Base-by-base conservation (phyloP, 148 eudicot species). In the Pouteria glomerata region DNA sequence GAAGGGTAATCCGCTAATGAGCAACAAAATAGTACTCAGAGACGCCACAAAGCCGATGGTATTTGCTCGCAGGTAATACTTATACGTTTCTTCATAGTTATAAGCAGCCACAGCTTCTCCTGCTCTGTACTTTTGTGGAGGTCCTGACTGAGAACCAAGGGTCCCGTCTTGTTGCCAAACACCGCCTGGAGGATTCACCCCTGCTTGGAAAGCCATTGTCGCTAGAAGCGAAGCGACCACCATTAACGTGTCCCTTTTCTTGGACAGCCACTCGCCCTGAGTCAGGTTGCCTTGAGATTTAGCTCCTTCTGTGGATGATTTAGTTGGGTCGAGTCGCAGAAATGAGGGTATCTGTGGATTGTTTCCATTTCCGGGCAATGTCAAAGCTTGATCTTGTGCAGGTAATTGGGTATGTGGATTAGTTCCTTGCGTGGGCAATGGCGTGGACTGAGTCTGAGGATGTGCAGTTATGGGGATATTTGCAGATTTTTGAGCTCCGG, bases 121-220 rank as follows among this genome's bases (percentile, higher is more conserved):
- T 1, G 73, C 74, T n/a, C 7, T 1, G 44, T 52, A 78, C n/a
- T n/a, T n/a, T 16, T 30, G 48, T 19, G 8, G 6, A 4, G 55
- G 41, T 30, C 5, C 8, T 27, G 6, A 8, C 5, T 8, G 35
- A 15, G n/a, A n/a, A n/a, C n/a, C n/a, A n/a, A n/a, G n/a, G n/a
- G n/a, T n/a, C n/a, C n/a, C n/a, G 11, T 21, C 37, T 24, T 78
- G 76, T 33, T 74, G 81, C 86, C 83, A 83, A n/a, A 71, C 81
- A 16, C 86, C 79, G 18, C 86, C 70, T 0, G 86, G 86, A 39
- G 83, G 86, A 37, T 51, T 80, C 7, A 72, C 73, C 4, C 75
- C 80, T 0, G 66, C 82, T 58, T 80, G 78, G 27, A 80, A 80
- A 0, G 84, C 80, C 53, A 81, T 77, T 30, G 84, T 70, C 3